Base-by-base conservation (phyloP, 1,284 basidiomycete genomes). In the Sporisorium reilianum region DNA sequence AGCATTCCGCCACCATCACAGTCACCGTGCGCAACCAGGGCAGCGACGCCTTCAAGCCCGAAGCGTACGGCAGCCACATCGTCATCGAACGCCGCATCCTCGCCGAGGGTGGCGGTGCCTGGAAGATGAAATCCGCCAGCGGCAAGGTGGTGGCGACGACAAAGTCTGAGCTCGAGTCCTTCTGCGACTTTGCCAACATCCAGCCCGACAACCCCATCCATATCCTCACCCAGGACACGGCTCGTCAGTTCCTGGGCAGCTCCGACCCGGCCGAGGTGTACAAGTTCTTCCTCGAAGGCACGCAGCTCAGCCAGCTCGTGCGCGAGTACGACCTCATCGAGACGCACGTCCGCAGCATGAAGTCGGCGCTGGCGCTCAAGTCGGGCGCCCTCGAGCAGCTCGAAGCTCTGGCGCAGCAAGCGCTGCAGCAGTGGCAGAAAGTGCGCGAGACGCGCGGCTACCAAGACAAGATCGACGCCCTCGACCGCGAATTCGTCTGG, bases 161-260 rank as follows among this genome's bases (percentile, higher is more conserved):
- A 86, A 90, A 90, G 70, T 90, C 94, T 30, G 94, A 97, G 81
- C 86, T 99, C 23, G 89, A 92, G 41, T 89, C 91, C 34, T 96
- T 93, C 1, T 95, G 97, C 78, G 93, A 97, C 81, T 92, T 95
- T 79, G 95, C 96, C 90, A 93, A 94, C 81, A 94, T 99, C 66
- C 93, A 95, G 81, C 93, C 98, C 65, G 97, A 99, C 84, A 97
- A 97, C 80, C 95, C 95, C 0, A 90, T 98, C 89, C 97, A 95
- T 71, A 91, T 99, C 8, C 81, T 87, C 40, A 86, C 82, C 8
- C 86, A 87, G 66, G 86, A 87, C 55, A 80, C 89, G 51, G 89
- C 90, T 2, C 89, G 94, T 40, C 91, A 93, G 77, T 99, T 99
- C 86, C 87, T 99, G 76, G 91, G 92, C 62, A 90, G 91, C 3